Evolutionary conservation across 179 eudicot genomes (phyloP).

Genomic region (Camellia oleifera): DNA sequence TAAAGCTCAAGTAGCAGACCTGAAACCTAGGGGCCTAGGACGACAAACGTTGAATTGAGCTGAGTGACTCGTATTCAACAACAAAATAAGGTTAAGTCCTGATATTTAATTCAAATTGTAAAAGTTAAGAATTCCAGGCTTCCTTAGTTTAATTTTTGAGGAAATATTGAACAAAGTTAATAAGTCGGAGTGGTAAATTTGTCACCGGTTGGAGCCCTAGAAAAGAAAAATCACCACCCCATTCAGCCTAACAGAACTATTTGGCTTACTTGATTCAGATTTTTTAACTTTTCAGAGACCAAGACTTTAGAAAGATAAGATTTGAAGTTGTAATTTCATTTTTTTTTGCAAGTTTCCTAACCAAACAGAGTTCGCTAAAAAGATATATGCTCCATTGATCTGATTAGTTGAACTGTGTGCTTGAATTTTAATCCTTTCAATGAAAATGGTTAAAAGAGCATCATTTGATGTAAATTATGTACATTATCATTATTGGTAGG

Average conservation of each 20-base stretch:
- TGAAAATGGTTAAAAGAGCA: not conserved
- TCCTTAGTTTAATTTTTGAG: not conserved
- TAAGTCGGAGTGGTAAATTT: not conserved
- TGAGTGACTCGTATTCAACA: not conserved
- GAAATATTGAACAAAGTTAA: not conserved
- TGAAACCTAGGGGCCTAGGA: not conserved
- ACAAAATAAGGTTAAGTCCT: not conserved
- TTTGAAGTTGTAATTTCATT: not conserved
- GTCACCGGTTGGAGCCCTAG: not conserved
- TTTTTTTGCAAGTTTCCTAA: not conserved
- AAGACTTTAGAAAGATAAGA: not conserved
- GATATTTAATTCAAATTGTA: not conserved
- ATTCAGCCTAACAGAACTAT: not conserved
- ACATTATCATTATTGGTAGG: conserved; percentile 38
- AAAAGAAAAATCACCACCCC: not conserved
- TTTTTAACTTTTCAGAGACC: not conserved
- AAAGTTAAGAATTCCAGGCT: not conserved
- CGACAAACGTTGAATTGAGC: not conserved
- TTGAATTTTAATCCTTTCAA: not conserved
- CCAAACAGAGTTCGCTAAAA: not conserved
- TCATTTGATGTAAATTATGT: not conserved
- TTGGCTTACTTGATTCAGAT: not conserved
- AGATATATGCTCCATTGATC: not conserved
- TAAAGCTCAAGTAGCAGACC: not conserved
- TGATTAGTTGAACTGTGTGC: not conserved